Evolutionary conservation across 2,329 filamentous ascomycete genomes (phyloP).

Genomic region (Orbilia oligospora): DNA sequence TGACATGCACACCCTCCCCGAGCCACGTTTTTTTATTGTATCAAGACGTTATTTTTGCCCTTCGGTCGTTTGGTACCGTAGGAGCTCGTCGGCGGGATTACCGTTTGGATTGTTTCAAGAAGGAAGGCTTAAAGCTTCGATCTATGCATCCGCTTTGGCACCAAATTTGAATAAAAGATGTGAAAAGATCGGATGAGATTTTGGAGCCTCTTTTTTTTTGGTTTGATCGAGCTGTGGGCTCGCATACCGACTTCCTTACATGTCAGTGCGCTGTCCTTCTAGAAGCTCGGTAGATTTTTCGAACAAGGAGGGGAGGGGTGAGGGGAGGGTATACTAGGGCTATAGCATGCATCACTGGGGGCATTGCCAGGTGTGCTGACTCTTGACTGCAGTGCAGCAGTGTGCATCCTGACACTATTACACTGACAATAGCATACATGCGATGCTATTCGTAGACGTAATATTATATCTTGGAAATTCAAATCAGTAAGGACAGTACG

Average conservation of each 20-base stretch:
- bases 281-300: slow-evolving; percentile 55
- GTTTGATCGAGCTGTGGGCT: neutral
- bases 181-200: slow-evolving; percentile 59
- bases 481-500: slow-evolving; percentile 24
- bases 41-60: slow-evolving; percentile 49
- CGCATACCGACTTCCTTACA: neutral
- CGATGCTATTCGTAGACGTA: slow-evolving; percentile 36
- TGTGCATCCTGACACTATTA: slow-evolving; percentile 33
- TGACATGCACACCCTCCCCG: slow-evolving; percentile 55
- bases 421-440: slow-evolving; percentile 33
- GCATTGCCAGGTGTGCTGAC: slow-evolving; percentile 49
- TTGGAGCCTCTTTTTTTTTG: slow-evolving; percentile 38
- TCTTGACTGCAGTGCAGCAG: slow-evolving; percentile 31
- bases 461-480: slow-evolving; percentile 27
- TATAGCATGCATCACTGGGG: slow-evolving; percentile 41
- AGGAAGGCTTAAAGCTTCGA: slow-evolving; percentile 34
- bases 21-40: slow-evolving; percentile 57
- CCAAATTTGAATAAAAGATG: slow-evolving; percentile 15
- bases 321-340: slow-evolving; percentile 11
- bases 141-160: slow-evolving; percentile 53
- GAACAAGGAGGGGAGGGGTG: slow-evolving; percentile 15
- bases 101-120: slow-evolving; percentile 61
- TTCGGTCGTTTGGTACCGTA: slow-evolving; percentile 57
- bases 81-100: slow-evolving; percentile 60
- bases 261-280: slow-evolving; percentile 41